Base-by-base conservation (phyloP, 164 flowering plant species). In the Vitis rotundifolia region DNA sequence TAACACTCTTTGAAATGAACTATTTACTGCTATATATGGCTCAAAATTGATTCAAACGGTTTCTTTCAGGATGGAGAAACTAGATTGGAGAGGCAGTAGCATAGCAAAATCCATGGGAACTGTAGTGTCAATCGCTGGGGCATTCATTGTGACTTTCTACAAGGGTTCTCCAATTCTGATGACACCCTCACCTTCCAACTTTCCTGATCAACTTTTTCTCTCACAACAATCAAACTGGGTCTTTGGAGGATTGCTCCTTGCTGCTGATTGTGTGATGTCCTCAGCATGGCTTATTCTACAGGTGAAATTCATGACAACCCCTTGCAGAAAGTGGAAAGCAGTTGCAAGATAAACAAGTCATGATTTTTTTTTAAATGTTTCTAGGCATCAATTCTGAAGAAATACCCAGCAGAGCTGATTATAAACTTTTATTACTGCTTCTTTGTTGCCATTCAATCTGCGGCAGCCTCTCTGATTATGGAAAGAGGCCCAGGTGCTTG, bases 21-120 rank as follows among this genome's bases (percentile, higher is more conserved):
- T 37, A 62, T 57, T 53, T 18, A 8, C 52, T 68, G 53, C 37
- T 19, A n/a, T 58, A 28, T n/a, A 47, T 67, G 62, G 10, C 22
- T 16, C 26, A 22, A 22, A 22, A 56, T 14, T 61, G 53, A 72
- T 60, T 11, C 10, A 54, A 29, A 9, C 59, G 22, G 8, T 57
- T 71, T 9, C 6, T 66, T 77, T 67, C 63, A 85, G 90, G 74
- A 64, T 87, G 83, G 90, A 87, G 60, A 74, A 47, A 52, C 68
- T 84, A 8, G 72, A 83, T 18, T 70, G 61, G 73, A 78, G 60
- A 73, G 81, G 79, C 37, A 83, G 75, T 49, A 71, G 74, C 37
- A 19, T 58, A 22, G 92, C 90, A 19, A 88, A 88, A 69, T 61
- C 77, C 44, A 19, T 73, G 9, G 92, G 90, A 59, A 85, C 90